Evolutionary conservation across 2,329 filamentous ascomycete species (phyloP).

Genomic region (Cladosporium sp.): DNA sequence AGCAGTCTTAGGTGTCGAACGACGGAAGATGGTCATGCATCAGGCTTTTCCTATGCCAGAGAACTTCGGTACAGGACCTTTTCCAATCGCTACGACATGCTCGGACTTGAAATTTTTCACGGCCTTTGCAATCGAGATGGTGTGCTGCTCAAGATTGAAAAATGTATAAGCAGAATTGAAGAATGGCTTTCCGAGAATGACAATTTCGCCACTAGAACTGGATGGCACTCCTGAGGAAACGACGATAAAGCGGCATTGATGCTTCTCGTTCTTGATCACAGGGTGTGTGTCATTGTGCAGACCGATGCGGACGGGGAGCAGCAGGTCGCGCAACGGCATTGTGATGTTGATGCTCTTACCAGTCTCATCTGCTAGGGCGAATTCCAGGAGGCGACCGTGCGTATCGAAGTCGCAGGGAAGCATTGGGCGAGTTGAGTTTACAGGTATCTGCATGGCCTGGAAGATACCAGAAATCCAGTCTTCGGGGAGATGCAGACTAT

Average conservation of each 20-base stretch:
- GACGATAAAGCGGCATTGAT: neutral
- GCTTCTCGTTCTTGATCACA: neutral
- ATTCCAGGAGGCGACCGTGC: neutral
- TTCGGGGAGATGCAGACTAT: neutral
- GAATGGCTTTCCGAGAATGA: neutral
- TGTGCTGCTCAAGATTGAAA: neutral
- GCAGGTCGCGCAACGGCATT: neutral
- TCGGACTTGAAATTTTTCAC: neutral
- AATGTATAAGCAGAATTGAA: neutral
- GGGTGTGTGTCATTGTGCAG: neutral
- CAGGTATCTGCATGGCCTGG: neutral
- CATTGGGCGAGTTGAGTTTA: neutral
- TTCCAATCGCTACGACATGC: neutral
- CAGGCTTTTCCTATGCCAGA: neutral
- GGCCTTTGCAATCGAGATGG: neutral
- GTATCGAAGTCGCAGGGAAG: neutral
- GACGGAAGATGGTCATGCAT: no score
- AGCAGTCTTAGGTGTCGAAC: no score
- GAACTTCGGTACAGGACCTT: neutral
- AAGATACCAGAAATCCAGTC: neutral
- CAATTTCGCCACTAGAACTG: neutral
- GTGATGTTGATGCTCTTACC: neutral
- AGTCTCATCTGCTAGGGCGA: neutral
- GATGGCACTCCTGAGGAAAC: no score
- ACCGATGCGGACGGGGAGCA: neutral